Evolutionary conservation across 306 rosid genomes (phyloP), one percentile per base, ranked within the genome.

Genomic region (Rubus idaeus): DNA sequence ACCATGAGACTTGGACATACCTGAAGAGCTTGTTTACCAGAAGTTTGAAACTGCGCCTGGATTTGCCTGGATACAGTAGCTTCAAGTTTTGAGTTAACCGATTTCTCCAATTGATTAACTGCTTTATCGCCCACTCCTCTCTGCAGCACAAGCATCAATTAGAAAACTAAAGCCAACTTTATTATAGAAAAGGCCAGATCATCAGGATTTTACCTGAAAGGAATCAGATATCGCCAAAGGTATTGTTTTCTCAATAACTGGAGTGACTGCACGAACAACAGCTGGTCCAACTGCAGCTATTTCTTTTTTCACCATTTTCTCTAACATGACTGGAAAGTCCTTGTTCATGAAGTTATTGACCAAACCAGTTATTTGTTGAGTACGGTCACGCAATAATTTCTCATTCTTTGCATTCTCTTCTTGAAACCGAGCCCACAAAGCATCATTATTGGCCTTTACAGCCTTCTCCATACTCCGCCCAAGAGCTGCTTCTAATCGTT

Each of bases 41-140:
- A 85, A 65, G 99, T 93, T 88, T 93, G 99, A 84, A 96, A 93
- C 81, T 96, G 99, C 6, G 93, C 96, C 88, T 96, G 99, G 75
- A 96, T 91, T 83, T 96, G 98, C 86, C 99, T 88, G 20, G 98
- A 95, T 68, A 96, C 94, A 18, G 98, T 91, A 56, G 89, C 91
- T 90, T 96, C 99, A 65, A 96, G 91, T 83, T 90, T 96, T 81
- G 90, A 68, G 86, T 75, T 86, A 20, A 96, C 93, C 41, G 97
- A 93, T 80, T 96, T 96, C 66, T 96, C 99, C 71, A 96, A 86
- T 84, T 93, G 99, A 87, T 85, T 96, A 71, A 93, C 97, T 71
- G 98, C 90, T 84, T 96, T 96, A 78, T 96, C 98, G 72, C 97
- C 88, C 42, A 91, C 99, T 79, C 99, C 99, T 90, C 96, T 93